These are phyloP conservation scores for Pestalotiopsis fici DNA, from an alignment of 2,329 filamentous ascomycete genomes.

Conservation along the genomic window DNA sequence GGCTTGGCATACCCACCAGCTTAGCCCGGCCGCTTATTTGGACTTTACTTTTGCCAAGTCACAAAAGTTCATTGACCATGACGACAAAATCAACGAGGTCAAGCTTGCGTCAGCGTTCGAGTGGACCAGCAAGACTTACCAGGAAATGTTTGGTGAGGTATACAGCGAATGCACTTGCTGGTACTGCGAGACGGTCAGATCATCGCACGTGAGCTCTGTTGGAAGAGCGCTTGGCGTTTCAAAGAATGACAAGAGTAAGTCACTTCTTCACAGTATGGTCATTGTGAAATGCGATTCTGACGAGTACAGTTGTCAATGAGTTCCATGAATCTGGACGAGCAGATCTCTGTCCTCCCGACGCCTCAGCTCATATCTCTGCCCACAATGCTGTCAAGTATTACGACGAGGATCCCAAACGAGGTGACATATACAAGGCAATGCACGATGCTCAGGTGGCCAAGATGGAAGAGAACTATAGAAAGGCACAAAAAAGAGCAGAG, in stretches of 20 bases:
- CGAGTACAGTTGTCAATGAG: slow-evolving; percentile 34
- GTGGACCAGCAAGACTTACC: slow-evolving; percentile 72
- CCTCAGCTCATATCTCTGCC: slow-evolving; percentile 70
- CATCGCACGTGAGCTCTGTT: slow-evolving; percentile 51
- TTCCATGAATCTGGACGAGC: slow-evolving; percentile 51
- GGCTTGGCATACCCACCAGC: slow-evolving; percentile 81
- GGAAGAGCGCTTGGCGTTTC: slow-evolving; percentile 46
- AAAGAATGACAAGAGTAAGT: slow-evolving; percentile 42
- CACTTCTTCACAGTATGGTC: neutral
- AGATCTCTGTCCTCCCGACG: slow-evolving; percentile 52
- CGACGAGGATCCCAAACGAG: slow-evolving; percentile 22
- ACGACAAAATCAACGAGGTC: slow-evolving; percentile 78
- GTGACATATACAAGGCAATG: slow-evolving; percentile 37
- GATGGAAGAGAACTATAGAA: slow-evolving; percentile 58
- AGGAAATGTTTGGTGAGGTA: slow-evolving; percentile 62
- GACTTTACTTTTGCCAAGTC: slow-evolving; percentile 49
- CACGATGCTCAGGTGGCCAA: slow-evolving; percentile 29
- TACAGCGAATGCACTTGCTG: slow-evolving; percentile 81
- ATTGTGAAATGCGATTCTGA: neutral
- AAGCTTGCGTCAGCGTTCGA: slow-evolving; percentile 67
- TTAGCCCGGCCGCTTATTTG: slow-evolving; percentile 66
- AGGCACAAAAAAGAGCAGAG: slow-evolving; percentile 49
- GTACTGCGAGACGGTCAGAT: slow-evolving; percentile 76
- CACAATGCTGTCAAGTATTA: slow-evolving; percentile 63
- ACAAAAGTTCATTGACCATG: slow-evolving; percentile 71